Base-by-base conservation (phyloP, 2,329 filamentous ascomycete genomes). In the Orbilia oligospora region DNA sequence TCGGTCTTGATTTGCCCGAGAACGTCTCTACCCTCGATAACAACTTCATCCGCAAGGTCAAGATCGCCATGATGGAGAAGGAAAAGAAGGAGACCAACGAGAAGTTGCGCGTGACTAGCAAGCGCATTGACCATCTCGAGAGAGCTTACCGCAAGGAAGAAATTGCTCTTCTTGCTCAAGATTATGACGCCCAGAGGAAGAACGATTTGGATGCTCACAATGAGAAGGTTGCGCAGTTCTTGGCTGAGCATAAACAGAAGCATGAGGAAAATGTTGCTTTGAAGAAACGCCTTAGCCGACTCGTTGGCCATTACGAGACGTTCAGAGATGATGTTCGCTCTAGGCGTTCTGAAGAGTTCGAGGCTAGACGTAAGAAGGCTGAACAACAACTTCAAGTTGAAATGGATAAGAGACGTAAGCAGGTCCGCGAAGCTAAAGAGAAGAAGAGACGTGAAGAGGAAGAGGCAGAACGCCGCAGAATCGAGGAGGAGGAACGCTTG, bases 11-110 rank as follows among this genome's bases (percentile, higher is more conserved):
- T 82, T 86, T 93, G 71, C 91, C 92, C 71, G 73, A 71, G 51
- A 90, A 97, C 82, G 88, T 97, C 70, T 91, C 96, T 80, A 93
- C 93, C 81, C 89, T 97, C 72, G 94, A 98, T 85, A 93, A 91
- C 84, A 94, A 93, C 85, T 91, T 92, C 80, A 92, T 99, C 82
- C 94, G 96, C 84, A 92, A 93, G 81, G 92, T 99, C 87, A 98
- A 98, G 88, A 89, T 99, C 73, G 92, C 93, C 79, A 95, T 97
- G 85, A 90, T 99, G 10, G 96, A 98, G 87, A 94, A 95, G 82
- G 96, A 98, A 88, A 99, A 98, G 91, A 97, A 95, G 83, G 94
- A 96, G 83, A 91, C 97, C 81, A 93, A 92, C 80, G 94, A 97
- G 86, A 93, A 92, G 84, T 90, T 98, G 67, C 91, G 94, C 82